Base-by-base conservation (phyloP, 345 rosid species). In the Eucalyptus cloeziana region DNA sequence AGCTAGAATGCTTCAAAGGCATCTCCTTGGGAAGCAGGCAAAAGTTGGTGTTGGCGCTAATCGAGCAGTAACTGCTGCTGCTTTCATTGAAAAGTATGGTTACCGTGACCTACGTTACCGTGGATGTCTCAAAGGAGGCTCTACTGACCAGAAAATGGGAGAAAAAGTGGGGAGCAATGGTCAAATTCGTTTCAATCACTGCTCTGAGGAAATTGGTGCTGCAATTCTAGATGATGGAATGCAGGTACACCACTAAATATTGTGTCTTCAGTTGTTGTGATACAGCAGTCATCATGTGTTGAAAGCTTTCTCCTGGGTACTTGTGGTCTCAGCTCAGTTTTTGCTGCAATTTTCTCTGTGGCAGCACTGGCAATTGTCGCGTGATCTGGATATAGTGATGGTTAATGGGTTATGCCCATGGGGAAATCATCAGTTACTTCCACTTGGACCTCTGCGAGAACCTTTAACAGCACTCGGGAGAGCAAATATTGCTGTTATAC, bases 371-470 rank as follows among this genome's bases (percentile, higher is more conserved):
- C 94, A 95, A 92, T 88, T 97, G 91, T 90, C 69, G 62, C 96
- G 99, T 89, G 96, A 97, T 86, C 90, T 97, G 45, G 98, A 96
- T 94, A 93, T 97, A 91, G 94, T 96, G 79, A 97, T 97, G 99
- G 90, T 97, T 89, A 97, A 97, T 56, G 97, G 96, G 86, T 83
- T 97, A 88, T 89, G 88, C 90, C 98, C 96, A 2, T 97, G 98
- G 98, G 99, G 99, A 91, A 97, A 96, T 88, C 47, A 89, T 88
- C 90, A 89, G 37, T 91, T 95, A 87, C 88, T 95, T 87, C 99
- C 99, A 12, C 94, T 93, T 89, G 98, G 99, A 87, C 99, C 99
- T 45, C 92, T 97, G 80, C 93, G 98, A 89, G 98, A 97, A 92
- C 95, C 99, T 91, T 88, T 96, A 90, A 88, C 47, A 49, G 97